Evolutionary conservation across 352 stramenopile species (phyloP), one percentile per base, ranked within the genome.

Genomic region (Pelagophyceae sp.): DNA sequence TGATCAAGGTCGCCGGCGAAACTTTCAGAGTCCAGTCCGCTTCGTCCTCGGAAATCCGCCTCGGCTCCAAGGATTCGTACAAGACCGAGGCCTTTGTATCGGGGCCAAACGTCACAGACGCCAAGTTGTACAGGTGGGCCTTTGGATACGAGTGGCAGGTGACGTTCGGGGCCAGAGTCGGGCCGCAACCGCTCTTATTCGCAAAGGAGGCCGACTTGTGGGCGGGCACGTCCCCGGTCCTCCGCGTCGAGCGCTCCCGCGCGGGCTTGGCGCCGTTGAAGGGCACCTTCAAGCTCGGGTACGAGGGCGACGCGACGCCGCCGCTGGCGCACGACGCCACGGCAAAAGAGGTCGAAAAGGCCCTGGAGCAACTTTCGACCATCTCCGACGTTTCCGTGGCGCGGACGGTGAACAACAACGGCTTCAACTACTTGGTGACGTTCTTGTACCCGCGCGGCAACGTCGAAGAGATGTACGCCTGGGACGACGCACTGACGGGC

Each of bases 391-490:
- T 98, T 0, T 84, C 89, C 38, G 93, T 98, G 0, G 88, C 82
- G 0, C 83, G 91, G 1, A 90, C 86, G 20, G 79, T 81, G 19
- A 98, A 98, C 77, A 95, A 94, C 45, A 97, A 96, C 82, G 94
- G 94, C 0, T 95, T 91, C 84, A 97, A 97, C 77, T 98, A 94
- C 90, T 80, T 95, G 51, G 86, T 98, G 35, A 97, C 89, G 17
- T 98, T 98, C 82, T 29, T 95, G 19, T 91, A 84, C 20, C 90
- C 95, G 23, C 80, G 94, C 31, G 90, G 83, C 64, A 86, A 95
- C 20, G 81, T 95, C 15, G 87, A 85, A 19, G 77, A 95, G 3
- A 83, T 98, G 20, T 88, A 81, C n/a, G 87, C 96, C 0, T 92
- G 98, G 77, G 92, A 91, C 65, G 94, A 90, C 0, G 85, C 91